A percentile compares a stretch with the other conserved stretches of the same genome.
phyloP scores from a whole-genome alignment of 2,329 filamentous ascomycete species.

The Trichothecium sympodiale region DNA sequence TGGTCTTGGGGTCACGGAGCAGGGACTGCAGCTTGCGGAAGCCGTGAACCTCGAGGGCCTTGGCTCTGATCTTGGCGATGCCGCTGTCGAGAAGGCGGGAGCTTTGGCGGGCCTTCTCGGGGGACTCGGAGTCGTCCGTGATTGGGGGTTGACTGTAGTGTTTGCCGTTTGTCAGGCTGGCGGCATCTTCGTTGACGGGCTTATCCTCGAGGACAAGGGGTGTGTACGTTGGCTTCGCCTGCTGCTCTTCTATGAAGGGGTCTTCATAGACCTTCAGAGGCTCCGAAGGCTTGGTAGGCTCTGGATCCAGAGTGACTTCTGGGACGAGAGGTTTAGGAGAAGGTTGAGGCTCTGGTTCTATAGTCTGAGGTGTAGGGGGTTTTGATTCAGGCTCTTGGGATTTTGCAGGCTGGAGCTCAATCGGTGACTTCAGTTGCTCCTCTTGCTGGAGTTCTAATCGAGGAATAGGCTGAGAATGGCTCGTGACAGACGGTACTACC shows the following conservation, averaged over 20 bases:
- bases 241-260: constrained; percentile 41
- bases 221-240: constrained; percentile 32
- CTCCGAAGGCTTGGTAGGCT: constrained; percentile 19
- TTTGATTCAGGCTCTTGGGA: neutral
- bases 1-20: constrained; percentile 53
- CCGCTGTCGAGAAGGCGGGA: constrained; percentile 60
- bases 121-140: constrained; percentile 18
- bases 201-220: constrained; percentile 47
- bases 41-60: constrained; percentile 68
- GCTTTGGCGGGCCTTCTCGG: constrained; percentile 46
- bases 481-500: constrained; percentile 35
- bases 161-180: constrained; percentile 14
- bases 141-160: constrained; percentile 7
- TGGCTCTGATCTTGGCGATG: constrained; percentile 59
- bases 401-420: constrained; percentile 3
- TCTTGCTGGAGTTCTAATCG: constrained; percentile 10
- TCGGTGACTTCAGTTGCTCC: constrained; percentile 27
- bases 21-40: constrained; percentile 70
- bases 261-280: constrained; percentile 51
- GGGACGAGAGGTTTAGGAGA: constrained; percentile 7
- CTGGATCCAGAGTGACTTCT: constrained; percentile 4
- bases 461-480: constrained; percentile 14
- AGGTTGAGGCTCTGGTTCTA: neutral
- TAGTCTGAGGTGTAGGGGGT: neutral
- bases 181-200: constrained; percentile 45